Base-by-base conservation (phyloP, 345 rosid genomes). In the Salix purpurea region DNA sequence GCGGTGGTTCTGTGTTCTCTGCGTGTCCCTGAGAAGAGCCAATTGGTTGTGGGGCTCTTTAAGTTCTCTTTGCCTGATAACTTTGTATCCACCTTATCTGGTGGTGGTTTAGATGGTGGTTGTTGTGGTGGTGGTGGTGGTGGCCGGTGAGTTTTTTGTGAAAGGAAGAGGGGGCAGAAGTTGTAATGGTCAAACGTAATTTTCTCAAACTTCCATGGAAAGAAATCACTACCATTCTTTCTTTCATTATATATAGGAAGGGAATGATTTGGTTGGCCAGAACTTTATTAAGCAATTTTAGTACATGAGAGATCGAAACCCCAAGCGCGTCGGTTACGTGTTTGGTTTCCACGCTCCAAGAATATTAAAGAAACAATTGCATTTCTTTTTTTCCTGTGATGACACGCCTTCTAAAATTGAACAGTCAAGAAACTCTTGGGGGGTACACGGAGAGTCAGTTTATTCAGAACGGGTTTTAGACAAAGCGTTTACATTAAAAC, bases 201-300 rank as follows among this genome's bases (percentile, higher is more conserved):
- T 58, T 72, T 72, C 75, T 72, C 67, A 1, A 56, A 36, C 9
- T 65, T 69, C 32, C 52, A 4, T 74, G 70, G n/a, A n/a, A 78
- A 4, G 39, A 21, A 36, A 16, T 32, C 28, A 60, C 44, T 12
- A 69, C 74, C 70, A 36, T 21, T 30, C 8, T 46, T 70, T 64
- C 15, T 71, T 48, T 11, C 34, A 68, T 71, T 70, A 77, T 77
- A 70, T 77, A 77, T 81, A 70, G 37, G 21, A 11, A 23, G 56
- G 1, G 32, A 69, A 42, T 11, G 24, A 42, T 11, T 24, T 7
- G 32, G 26, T 2, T 19, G 58, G 58, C 8, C 2, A 52, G 58
- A 7, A 19, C 58, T 52, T 52, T 52, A 2, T 52, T 6, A 19
- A 2, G 58, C 58, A 52, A 19, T 46, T 14, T 46, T 46, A 46